Conservation (phyloP, 2,329 filamentous ascomycete species). For the Hypoxylon sp. region DNA sequence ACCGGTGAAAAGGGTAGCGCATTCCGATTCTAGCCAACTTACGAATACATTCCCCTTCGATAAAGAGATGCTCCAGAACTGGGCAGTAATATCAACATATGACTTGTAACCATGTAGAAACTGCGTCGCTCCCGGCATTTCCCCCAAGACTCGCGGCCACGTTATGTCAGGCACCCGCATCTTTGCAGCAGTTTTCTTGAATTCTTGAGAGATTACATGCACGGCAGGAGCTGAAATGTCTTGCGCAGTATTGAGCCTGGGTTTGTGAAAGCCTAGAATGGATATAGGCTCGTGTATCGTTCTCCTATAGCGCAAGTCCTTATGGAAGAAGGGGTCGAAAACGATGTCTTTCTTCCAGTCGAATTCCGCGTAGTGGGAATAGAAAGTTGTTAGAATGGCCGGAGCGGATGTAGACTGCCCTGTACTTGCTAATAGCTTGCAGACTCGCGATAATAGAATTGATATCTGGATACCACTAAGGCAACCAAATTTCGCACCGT, state of each 20-base stretch:
- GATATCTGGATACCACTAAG: conserved; percentile 72
- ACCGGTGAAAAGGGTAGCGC: conserved; percentile 66
- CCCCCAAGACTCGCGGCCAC: conserved; percentile 55
- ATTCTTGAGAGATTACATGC: conserved; percentile 59
- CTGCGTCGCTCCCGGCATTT: conserved; percentile 47
- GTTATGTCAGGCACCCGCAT: conserved; percentile 49
- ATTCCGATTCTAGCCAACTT: conserved; percentile 71
- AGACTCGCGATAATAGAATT: conserved; percentile 66
- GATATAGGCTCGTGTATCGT: conserved; percentile 68
- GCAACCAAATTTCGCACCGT: conserved; percentile 71
- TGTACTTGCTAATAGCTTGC: conserved; percentile 60
- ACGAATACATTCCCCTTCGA: conserved; percentile 64
- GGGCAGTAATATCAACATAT: conserved; percentile 68
- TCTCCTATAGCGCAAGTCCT: conserved; percentile 60
- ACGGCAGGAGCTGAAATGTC: conserved; percentile 63
- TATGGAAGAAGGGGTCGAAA: conserved; percentile 69
- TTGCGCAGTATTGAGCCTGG: conserved; percentile 66
- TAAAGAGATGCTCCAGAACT: conserved; percentile 70
- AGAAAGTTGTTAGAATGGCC: conserved; percentile 67
- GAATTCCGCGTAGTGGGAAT: conserved; percentile 68
- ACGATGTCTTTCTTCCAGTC: conserved; percentile 65
- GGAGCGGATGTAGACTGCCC: conserved; percentile 52
- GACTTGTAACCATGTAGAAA: conserved; percentile 62
- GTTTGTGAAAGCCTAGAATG: conserved; percentile 69
- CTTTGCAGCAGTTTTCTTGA: conserved; percentile 55